Base-by-base conservation (phyloP, 176 grass and related monocot species). In the Metroxylon sagu region DNA sequence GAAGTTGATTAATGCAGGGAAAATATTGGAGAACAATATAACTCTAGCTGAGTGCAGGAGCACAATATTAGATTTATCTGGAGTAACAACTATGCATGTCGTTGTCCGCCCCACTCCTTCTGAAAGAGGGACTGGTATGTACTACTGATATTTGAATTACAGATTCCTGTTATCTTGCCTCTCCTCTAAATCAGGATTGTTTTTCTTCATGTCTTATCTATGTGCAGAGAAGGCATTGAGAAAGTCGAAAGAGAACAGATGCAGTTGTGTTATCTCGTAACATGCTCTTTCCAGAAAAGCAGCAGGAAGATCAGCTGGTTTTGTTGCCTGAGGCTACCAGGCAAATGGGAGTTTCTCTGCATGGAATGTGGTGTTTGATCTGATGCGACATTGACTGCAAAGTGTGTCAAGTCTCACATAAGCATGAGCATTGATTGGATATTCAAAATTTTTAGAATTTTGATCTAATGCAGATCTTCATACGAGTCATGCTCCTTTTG, bases 1-100 rank as follows among this genome's bases (percentile, higher is more conserved):
- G 3, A 86, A 81, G 65, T 69, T 86, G 69, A 86, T 86, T 48
- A 86, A 81, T 61, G 83, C 83, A 61, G 83, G 83, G 69, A 86
- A 81, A 75, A 86, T 86, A 77, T 70, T 86, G 57, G 83, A 86
- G 74, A 86, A 81, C 67, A 85, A 76, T 52, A 77, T 49, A 77
- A 86, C 83, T 52, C 62, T 86, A 51, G 80, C 60, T 51, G 83
- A 86, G 76, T 86, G 78, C 70, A 86, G 70, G 66, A 86, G 83
- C 56, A 50, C 74, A 0, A 74, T 86, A 14, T 86, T 69, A 10
- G 83, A 85, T 62, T 74, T 86, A 48, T 81, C 83, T 66, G 83
- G 78, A 52, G 52, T 77, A 53, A 86, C 77, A 70, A 81, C 83
- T 14, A 86, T 86, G 83, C 83, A 86, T 62, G 78, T 86, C 1